These are phyloP conservation scores for Nothophoma quercina DNA, from an alignment of 2,329 filamentous ascomycete genomes.

Conservation along the genomic window DNA sequence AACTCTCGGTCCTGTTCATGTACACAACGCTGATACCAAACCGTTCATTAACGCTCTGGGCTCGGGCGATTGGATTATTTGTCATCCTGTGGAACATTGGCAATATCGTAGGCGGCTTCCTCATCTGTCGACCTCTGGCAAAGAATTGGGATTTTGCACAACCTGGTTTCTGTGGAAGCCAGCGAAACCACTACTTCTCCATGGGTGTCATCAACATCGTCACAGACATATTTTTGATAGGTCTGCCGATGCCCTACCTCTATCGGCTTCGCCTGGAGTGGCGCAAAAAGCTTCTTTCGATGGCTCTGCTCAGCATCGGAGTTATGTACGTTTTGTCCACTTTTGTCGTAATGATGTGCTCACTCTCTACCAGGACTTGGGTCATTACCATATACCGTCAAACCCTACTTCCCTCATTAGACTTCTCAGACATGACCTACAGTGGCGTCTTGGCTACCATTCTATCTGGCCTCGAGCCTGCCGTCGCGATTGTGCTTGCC, in stretches of 20 bases:
- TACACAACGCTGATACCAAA: constrained; percentile 26
- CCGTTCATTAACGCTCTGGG: constrained; percentile 19
- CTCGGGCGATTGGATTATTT: constrained; percentile 10
- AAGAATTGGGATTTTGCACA: constrained; percentile 27
- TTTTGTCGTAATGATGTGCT: not conserved
- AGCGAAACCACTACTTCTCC: constrained; percentile 25
- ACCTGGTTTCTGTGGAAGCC: constrained; percentile 28
- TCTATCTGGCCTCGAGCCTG: constrained; percentile 30
- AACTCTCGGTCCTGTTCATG: constrained; percentile 30
- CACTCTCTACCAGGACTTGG: constrained; percentile 29
- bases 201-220: constrained; percentile 31
- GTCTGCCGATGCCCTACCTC: constrained; percentile 31
- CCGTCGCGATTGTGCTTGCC: constrained; percentile 31
- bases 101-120: constrained; percentile 22
- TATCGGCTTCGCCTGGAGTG: constrained; percentile 19
- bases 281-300: constrained; percentile 25
- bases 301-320: constrained; percentile 28
- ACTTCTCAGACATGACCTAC: constrained; percentile 31
- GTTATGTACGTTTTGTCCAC: constrained; percentile 20
- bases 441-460: constrained; percentile 27
- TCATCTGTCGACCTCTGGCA: constrained; percentile 28
- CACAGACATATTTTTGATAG: constrained; percentile 25
- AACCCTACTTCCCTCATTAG: constrained; percentile 13
- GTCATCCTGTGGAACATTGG: constrained; percentile 23
- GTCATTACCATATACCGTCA: constrained; percentile 35